Base-by-base conservation (phyloP, 2,329 filamentous ascomycete genomes). In the Pseudogymnoascus sp. region DNA sequence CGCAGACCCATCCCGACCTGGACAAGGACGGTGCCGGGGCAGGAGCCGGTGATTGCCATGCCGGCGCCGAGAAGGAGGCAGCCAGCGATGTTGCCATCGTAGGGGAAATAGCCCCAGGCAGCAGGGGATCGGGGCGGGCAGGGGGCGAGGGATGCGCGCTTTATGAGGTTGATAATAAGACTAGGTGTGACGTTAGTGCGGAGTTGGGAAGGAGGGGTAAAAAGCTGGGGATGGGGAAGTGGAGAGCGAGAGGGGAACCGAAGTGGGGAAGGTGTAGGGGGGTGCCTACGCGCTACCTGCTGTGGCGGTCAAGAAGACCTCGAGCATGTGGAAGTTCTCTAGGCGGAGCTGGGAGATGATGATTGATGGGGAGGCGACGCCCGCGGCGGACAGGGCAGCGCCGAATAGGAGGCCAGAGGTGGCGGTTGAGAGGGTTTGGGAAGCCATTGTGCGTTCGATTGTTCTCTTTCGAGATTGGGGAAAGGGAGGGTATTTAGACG, bases 1-100 rank as follows among this genome's bases (percentile, higher is more conserved):
- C 69, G 73, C 2, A 85, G 74, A 1, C 82, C 80, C 11, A 79
- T 74, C 1, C 80, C 84, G 10, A 84, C 68, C 72, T 90, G 86
- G 0, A 82, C 80, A 59, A 87, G 78, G 5, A 88, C 78, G 0
- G 85, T 87, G 0, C 87, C 87, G 0, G 87, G 85, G 64, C 86
- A 89, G 0, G 85, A 81, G 7, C 85, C 85, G 0, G 85, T 81
- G 14, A 88, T 74, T 5, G 83, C 79, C 85, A 89, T 88, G 62
- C 87, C 87, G n/a, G 80, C 71, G 37, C 87, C 86, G 26, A 87
- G 78, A 2, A 88, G 73, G 14, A 77, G 69, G 4, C 86, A 87
- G 62, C 87, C 87, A 66, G 88, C 67, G 55, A 88, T 72, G 70
- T 90, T 89, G 62, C 84, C 86, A 68, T 88, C 85, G 68, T 84